Evolutionary conservation across 345 rosid genomes (phyloP).

Genomic region (Gossypium mustelinum): DNA sequence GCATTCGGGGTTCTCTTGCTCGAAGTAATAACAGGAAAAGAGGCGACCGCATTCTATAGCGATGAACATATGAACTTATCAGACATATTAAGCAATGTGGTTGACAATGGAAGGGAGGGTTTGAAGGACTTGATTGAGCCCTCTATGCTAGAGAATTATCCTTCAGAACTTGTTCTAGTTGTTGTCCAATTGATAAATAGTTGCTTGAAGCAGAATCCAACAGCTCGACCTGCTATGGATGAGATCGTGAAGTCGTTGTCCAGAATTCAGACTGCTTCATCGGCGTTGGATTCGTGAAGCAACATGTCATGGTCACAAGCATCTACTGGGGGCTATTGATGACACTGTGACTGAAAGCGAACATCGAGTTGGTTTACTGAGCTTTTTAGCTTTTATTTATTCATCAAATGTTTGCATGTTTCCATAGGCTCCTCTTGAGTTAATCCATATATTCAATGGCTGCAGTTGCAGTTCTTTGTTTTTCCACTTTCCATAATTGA

Average conservation of each 20-base stretch:
- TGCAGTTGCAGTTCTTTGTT: background rate
- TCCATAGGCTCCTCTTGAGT: background rate
- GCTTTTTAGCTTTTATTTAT: background rate
- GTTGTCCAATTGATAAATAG: conserved; percentile 39
- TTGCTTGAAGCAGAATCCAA: conserved; percentile 58
- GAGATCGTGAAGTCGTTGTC: conserved; percentile 49
- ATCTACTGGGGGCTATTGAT: background rate
- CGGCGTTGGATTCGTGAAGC: conserved; percentile 34
- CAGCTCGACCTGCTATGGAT: conserved; percentile 65
- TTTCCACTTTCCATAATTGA: background rate
- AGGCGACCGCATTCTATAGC: conserved; percentile 34
- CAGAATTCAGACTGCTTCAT: conserved; percentile 39
- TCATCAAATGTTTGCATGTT: background rate
- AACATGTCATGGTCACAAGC: background rate
- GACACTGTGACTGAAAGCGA: background rate
- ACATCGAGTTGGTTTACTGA: background rate
- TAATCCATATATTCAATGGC: background rate
- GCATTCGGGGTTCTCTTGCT: conserved; percentile 70
- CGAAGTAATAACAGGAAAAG: conserved; percentile 67
- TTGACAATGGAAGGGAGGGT: conserved; percentile 23
- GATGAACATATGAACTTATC: conserved; percentile 26
- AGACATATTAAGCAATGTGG: conserved; percentile 23
- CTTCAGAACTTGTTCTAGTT: conserved; percentile 36
- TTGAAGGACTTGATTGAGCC: conserved; percentile 37
- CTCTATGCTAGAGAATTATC: conserved; percentile 37